Percentiles rank a stretch among this genome's conserved stretches.
Evolutionary conservation across 1,284 basidiomycete species (phyloP).

Genomic region (Chalciporus piperatoides): DNA sequence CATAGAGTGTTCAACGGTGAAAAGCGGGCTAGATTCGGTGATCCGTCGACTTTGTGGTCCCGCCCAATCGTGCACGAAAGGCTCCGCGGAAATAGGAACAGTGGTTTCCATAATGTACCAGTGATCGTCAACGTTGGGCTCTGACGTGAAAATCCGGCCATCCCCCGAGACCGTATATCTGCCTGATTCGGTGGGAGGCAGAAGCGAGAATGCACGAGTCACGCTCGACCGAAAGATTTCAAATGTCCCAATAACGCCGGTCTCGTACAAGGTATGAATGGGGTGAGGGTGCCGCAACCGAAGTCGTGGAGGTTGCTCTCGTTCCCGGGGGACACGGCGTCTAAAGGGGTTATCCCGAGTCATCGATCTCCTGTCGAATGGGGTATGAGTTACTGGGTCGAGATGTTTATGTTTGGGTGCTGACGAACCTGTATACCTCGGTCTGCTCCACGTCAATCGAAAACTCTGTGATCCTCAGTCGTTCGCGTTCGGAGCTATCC

Average conservation of each 20-base stretch:
- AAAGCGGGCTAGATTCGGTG: conserved; percentile 50
- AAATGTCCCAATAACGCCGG: conserved; percentile 40
- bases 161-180: conserved; percentile 44
- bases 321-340: conserved; percentile 52
- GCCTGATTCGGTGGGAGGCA: conserved; percentile 44
- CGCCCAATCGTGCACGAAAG: conserved; percentile 41
- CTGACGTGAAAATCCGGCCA: conserved; percentile 41
- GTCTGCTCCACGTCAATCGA: conserved; percentile 54
- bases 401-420: background rate
- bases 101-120: conserved; percentile 63
- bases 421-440: conserved; percentile 60
- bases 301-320: conserved; percentile 57
- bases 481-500: conserved; percentile 42
- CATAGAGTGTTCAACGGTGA: conserved; percentile 54
- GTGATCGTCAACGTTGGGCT: conserved; percentile 22
- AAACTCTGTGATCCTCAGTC: conserved; percentile 54
- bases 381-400: conserved; percentile 9
- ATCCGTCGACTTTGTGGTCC: conserved; percentile 43
- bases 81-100: conserved; percentile 43
- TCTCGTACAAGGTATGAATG: conserved; percentile 49
- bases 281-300: conserved; percentile 54
- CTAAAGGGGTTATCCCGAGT: conserved; percentile 39
- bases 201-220: conserved; percentile 50
- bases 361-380: conserved; percentile 37
- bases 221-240: conserved; percentile 24